Evolutionary conservation across 2,329 filamentous ascomycete species (phyloP).

Genomic region (Clarireedia homoeocarpa): DNA sequence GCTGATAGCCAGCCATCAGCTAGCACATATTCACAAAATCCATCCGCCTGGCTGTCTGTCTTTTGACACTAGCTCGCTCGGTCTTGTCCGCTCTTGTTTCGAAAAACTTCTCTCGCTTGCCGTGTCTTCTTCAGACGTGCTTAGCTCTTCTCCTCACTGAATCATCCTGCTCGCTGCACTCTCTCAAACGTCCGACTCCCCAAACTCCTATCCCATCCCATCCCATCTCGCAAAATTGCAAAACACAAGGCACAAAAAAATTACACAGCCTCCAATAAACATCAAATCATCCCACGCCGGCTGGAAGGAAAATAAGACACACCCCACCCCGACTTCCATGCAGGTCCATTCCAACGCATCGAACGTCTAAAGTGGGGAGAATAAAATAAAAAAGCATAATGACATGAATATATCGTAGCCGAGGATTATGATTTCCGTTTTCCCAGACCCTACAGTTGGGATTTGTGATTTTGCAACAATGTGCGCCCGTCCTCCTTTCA

Average conservation of each 20-base stretch:
- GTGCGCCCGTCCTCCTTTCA: background rate
- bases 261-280: background rate
- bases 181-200: background rate
- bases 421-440: background rate
- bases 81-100: background rate
- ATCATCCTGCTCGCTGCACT: too few relatives aligned
- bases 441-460: background rate
- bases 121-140: background rate
- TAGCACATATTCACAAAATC: too few relatives aligned
- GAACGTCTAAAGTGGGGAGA: background rate
- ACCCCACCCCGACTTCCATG: background rate
- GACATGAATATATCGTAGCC: background rate
- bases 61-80: background rate
- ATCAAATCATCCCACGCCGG: background rate
- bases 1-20: too few relatives aligned
- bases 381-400: background rate
- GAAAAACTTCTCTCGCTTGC: background rate
- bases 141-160: background rate
- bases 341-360: background rate
- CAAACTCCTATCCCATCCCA: background rate
- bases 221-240: background rate
- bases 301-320: background rate
- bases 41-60: background rate
- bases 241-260: too few relatives aligned
- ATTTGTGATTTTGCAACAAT: background rate